A percentile compares a stretch with the other conserved stretches of the same genome.
Conservation (phyloP, 352 stramenopile species). For the Globisporangium cystogenes region DNA sequence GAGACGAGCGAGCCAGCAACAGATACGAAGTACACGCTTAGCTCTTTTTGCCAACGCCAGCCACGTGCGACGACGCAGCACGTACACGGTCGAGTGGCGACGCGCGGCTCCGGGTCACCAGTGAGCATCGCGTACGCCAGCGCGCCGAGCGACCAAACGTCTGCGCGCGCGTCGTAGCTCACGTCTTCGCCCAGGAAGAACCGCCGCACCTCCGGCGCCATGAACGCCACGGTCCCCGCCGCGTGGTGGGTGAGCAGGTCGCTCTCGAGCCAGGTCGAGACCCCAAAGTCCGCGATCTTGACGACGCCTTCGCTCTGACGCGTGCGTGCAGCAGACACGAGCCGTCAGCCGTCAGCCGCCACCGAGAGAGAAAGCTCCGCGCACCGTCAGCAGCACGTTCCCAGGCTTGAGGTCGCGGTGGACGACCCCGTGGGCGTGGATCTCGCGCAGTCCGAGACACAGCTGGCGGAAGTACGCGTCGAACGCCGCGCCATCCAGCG, state of each 20-base stretch:
- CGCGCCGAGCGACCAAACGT: conserved; percentile 80
- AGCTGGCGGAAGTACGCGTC: conserved; percentile 59
- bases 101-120: conserved; percentile 53
- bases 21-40: neutral
- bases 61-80: neutral
- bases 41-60: neutral
- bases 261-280: conserved; percentile 74
- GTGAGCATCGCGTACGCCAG: conserved; percentile 66
- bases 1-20: neutral
- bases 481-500: conserved; percentile 39
- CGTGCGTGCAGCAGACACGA: neutral
- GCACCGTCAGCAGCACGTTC: conserved; percentile 69
- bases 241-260: conserved; percentile 67
- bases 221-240: conserved; percentile 72
- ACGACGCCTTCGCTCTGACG: conserved; percentile 49
- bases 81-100: conserved; percentile 57
- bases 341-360: neutral
- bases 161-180: conserved; percentile 58
- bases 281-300: conserved; percentile 83
- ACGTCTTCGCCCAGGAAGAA: conserved; percentile 72
- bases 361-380: neutral
- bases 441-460: conserved; percentile 59
- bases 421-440: conserved; percentile 59
- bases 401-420: conserved; percentile 77
- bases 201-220: conserved; percentile 70